Conservation (phyloP, 176 grass and related monocot genomes). For the Oryza brachyantha region DNA sequence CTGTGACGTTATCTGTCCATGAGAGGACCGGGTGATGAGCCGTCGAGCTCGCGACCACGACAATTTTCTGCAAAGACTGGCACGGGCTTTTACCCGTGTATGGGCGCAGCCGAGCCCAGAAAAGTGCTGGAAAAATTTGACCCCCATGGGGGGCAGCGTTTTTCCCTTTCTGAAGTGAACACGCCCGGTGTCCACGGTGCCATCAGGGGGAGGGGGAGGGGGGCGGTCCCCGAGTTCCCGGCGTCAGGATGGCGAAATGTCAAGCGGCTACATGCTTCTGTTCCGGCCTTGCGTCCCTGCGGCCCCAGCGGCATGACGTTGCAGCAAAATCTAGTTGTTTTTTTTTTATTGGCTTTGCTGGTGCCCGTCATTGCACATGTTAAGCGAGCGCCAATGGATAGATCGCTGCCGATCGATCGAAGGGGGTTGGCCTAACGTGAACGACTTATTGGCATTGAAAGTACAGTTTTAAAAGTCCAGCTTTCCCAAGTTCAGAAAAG, state of each 20-base stretch:
- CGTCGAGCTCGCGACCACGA: not conserved
- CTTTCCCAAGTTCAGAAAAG: not conserved
- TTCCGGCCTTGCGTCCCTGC: not conserved
- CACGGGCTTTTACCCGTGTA: not conserved
- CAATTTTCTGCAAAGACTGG: slow-evolving; percentile 33
- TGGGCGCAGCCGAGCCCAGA: slow-evolving; percentile 7
- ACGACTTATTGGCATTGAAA: not conserved
- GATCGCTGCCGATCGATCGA: not conserved
- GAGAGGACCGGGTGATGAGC: too few relatives aligned
- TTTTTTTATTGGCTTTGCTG: not conserved
- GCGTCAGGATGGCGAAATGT: slow-evolving; percentile 14
- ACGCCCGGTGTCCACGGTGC: not conserved
- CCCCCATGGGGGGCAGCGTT: not conserved
- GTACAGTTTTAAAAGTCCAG: not conserved
- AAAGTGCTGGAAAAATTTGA: not conserved
- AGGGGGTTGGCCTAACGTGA: slow-evolving; percentile 11
- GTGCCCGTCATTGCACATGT: not conserved
- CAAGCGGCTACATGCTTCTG: slow-evolving; percentile 13
- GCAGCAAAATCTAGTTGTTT: not conserved
- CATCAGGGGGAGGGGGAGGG: not conserved
- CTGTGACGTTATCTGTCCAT: not conserved
- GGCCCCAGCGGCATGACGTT: not conserved
- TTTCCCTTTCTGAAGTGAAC: slow-evolving; percentile 26
- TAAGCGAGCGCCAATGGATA: not conserved
- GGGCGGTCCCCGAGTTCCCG: not conserved